These are phyloP conservation scores for Debaryomyces udenii DNA, from an alignment of 1,139 yeast species.

Conservation along the genomic window DNA sequence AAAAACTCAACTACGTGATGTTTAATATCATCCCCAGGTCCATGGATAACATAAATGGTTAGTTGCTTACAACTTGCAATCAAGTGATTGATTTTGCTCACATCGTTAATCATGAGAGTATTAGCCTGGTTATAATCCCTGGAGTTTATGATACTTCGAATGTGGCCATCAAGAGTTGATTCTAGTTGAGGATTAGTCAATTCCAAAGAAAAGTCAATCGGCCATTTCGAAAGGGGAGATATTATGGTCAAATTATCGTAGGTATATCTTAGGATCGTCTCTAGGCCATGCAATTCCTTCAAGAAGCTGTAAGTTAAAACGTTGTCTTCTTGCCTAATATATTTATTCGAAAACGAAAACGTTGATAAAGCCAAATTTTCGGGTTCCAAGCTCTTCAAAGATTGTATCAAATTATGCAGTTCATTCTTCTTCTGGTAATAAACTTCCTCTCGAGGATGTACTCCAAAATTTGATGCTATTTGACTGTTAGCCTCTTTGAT, in stretches of 20 bases:
- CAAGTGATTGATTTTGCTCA: constrained; percentile 52
- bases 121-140: constrained; percentile 23
- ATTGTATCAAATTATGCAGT: neutral
- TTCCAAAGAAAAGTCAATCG: constrained; percentile 14
- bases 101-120: constrained; percentile 41
- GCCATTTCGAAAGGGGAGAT: constrained; percentile 27
- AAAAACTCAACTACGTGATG: neutral
- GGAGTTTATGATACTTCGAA: constrained; percentile 32
- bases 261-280: constrained; percentile 8
- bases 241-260: constrained; percentile 16
- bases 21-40: constrained; percentile 1
- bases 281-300: constrained; percentile 13
- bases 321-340: constrained; percentile 14
- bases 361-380: constrained; percentile 1
- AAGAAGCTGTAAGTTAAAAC: constrained; percentile 23
- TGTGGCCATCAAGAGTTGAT: constrained; percentile 19
- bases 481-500: constrained; percentile 20
- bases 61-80: constrained; percentile 48
- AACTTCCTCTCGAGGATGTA: neutral
- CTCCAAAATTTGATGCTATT: constrained; percentile 8
- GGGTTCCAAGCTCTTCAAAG: neutral
- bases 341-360: constrained; percentile 3
- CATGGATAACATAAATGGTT: constrained; percentile 35
- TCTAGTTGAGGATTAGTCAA: neutral
- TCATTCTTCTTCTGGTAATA: constrained; percentile 1